Base-by-base conservation (phyloP, 176 grass and related monocot species). In the Melocanna baccifera region DNA sequence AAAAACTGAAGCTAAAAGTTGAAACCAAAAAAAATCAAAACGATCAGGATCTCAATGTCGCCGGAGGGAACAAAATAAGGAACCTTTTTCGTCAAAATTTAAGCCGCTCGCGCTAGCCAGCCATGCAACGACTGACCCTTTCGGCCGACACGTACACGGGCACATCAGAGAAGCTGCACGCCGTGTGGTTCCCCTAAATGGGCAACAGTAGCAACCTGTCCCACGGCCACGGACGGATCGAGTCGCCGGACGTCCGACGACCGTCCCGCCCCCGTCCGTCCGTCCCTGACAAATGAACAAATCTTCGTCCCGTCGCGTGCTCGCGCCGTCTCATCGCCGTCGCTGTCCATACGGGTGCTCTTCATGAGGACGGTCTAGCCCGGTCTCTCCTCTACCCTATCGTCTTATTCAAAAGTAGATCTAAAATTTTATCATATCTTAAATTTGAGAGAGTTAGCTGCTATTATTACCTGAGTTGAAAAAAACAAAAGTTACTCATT, bases 161-260 rank as follows among this genome's bases (percentile, higher is more conserved):
- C 83, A 10, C 74, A 13, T 25, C 8, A 5, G 19, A n/a, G 62
- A 26, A 50, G 18, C 48, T 55, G 9, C 65, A 71, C 52, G 41
- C 65, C 81, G 75, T 40, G 71, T 55, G 82, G 71, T 18, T 75
- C 66, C 26, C 84, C 65, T 50, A 64, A 79, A 79, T 40, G 52
- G 3, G 20, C 84, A 62, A 37, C 41, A 61, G 65, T 10, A 23
- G 51, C 7, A 12, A 19, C 13, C 64, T 78, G 67, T 51, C 26
- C 25, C 40, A 3, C 22, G 29, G 32, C 16, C 25, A 14, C 37
- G 23, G 50, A 29, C 22, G 4, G 58, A 5, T 7, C 61, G 36
- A 41, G 73, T 67, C 52, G 20, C 9, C 1, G 8, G 53, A 53
- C 6, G 50, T 16, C 13, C 13, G 47, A 8, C 18, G 15, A 52